These are phyloP conservation scores for Coix lacrymajobi DNA, from an alignment of 176 grass and related monocot genomes.

Conservation along the genomic window DNA sequence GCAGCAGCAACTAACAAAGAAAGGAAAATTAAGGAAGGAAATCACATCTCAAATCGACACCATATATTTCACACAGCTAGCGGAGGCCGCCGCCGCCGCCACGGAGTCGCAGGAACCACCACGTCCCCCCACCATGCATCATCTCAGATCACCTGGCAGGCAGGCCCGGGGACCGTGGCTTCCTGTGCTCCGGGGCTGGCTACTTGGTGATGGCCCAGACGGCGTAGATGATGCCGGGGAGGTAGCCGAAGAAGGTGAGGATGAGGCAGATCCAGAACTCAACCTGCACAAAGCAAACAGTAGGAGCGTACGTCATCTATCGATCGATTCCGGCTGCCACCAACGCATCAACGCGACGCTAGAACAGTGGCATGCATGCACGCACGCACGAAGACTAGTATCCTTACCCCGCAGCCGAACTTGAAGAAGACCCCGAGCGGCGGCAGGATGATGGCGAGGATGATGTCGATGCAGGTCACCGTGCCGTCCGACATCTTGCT, in stretches of 20 bases:
- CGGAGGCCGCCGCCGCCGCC: too few relatives aligned
- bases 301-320: background rate
- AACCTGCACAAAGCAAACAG: slow-evolving; percentile 25
- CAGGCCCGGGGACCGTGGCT: background rate
- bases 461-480: slow-evolving; percentile 82
- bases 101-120: background rate
- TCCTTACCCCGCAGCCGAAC: slow-evolving; percentile 55
- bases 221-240: slow-evolving; percentile 93
- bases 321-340: background rate
- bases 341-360: too few relatives aligned
- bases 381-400: too few relatives aligned
- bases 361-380: too few relatives aligned
- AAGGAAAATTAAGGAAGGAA: background rate
- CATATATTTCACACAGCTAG: background rate
- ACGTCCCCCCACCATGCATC: background rate
- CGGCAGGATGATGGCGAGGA: slow-evolving; percentile 91
- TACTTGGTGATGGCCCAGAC: slow-evolving; percentile 77
- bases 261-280: slow-evolving; percentile 93
- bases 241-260: slow-evolving; percentile 68
- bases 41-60: background rate
- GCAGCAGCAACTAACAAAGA: background rate
- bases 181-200: background rate
- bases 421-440: slow-evolving; percentile 97
- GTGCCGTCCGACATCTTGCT: slow-evolving; percentile 55
- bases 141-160: background rate